phyloP scores from a whole-genome alignment of 257 asterid species.

The Ophiorrhiza pumila region DNA sequence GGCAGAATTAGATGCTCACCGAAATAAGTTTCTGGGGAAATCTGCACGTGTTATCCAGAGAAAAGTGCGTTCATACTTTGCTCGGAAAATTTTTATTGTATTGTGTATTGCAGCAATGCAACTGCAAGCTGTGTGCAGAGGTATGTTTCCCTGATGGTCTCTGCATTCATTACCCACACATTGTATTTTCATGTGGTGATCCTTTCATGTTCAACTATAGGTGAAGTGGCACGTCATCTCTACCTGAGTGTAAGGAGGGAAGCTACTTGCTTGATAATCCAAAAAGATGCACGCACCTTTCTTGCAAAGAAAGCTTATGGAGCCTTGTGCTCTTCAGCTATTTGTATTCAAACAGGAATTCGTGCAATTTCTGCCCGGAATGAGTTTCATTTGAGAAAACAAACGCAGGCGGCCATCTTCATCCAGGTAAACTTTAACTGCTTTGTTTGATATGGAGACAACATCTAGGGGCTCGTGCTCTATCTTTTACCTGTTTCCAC shows the following conservation, averaged over 20 bases:
- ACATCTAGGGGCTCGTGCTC: no score
- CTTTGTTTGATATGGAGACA: neutral
- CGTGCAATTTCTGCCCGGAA: constrained; percentile 63
- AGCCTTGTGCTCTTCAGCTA: constrained; percentile 42
- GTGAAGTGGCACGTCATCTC: constrained; percentile 54
- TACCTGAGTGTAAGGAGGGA: constrained; percentile 50
- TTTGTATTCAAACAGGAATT: constrained; percentile 65
- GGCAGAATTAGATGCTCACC: constrained; percentile 75
- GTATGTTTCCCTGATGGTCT: constrained; percentile 30
- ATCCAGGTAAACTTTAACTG: constrained; percentile 54
- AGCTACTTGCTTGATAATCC: constrained; percentile 70
- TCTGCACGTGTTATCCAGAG: constrained; percentile 69
- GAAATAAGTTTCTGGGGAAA: constrained; percentile 67
- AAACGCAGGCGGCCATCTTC: constrained; percentile 43
- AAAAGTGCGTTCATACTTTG: constrained; percentile 48
- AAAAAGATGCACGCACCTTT: constrained; percentile 61
- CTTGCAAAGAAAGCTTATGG: constrained; percentile 42
- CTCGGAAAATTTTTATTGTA: constrained; percentile 46
- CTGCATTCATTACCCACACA: neutral
- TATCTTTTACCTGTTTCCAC: neutral
- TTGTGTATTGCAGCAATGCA: constrained; percentile 49
- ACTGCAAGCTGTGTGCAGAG: constrained; percentile 74
- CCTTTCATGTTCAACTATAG: constrained; percentile 29
- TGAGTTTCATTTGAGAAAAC: constrained; percentile 46
- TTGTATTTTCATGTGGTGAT: neutral